Evolutionary conservation across 495 filamentous ascomycete genomes (phyloP), one percentile per base, ranked within the genome.

Genomic region (Hypoxylon crocopeplum): DNA sequence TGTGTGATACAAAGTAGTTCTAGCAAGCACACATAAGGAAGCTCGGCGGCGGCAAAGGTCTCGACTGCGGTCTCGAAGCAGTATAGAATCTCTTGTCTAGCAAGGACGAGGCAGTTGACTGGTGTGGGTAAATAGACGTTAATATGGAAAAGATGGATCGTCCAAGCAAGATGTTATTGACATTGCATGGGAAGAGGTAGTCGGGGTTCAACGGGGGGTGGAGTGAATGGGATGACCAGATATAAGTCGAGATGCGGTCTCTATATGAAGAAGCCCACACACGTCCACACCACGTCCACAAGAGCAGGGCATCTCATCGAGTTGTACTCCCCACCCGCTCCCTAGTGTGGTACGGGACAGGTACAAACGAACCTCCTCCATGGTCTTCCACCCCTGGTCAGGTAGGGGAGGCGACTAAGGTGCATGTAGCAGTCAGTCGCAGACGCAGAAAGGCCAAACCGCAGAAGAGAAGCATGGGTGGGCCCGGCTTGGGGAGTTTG

Each of bases 101-200:
- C 54, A 69, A 69, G 48, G 47, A 55, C 30, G 62, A 64, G 54
- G 53, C 56, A 52, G 66, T 56, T 70, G 69, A 76, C 66, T 76
- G 71, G 71, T 64, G 67, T 74, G 76, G 75, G 63, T 76, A 76
- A 77, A 79, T 76, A 50, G 69, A 54, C 45, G 54, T 75, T 70
- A 74, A 75, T 74, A 73, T 76, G 71, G 69, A 71, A 71, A 77
- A 67, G 68, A 59, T 71, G 59, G 59, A 64, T 66, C 59, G 62
- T 55, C 62, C 62, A 66, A 57, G 57, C 57, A 61, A 70, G 64
- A 70, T 56, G 50, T 62, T 63, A 66, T 62, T 66, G 48, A 59
- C 54, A 70, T 46, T 63, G 68, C 61, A 69, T 68, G 67, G 59
- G 67, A 66, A 72, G 62, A 70, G 21, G 57, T 52, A 57, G 44